phyloP scores from a whole-genome alignment of 257 asterid genomes.

The Echium plantagineum region DNA sequence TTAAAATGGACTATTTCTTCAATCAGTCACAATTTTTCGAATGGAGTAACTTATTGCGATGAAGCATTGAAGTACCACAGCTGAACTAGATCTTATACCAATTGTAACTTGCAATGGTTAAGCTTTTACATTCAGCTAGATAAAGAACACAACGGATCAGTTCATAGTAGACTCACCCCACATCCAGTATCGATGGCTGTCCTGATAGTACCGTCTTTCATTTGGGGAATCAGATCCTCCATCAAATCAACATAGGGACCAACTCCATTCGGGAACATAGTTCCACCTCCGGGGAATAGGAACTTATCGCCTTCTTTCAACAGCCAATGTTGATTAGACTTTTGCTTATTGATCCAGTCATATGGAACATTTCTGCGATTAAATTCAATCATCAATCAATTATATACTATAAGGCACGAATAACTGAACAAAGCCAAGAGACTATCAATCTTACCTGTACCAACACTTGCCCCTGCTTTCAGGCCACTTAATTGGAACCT shows the following conservation, averaged over 20 bases:
- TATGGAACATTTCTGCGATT: slow-evolving; percentile 24
- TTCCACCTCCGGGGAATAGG: slow-evolving; percentile 24
- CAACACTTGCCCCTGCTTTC: slow-evolving; percentile 78
- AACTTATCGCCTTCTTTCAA: slow-evolving; percentile 24
- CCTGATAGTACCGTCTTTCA: slow-evolving; percentile 23
- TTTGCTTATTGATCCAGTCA: slow-evolving; percentile 25
- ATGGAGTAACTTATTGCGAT: no score
- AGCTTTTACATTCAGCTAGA: no score
- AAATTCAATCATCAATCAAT: neutral
- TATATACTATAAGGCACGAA: neutral
- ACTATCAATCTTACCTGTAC: slow-evolving; percentile 52
- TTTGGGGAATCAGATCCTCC: slow-evolving; percentile 20
- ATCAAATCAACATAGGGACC: slow-evolving; percentile 20
- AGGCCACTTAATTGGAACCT: slow-evolving; percentile 71
- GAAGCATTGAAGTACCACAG: no score
- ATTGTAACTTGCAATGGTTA: no score
- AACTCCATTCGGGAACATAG: slow-evolving; percentile 24
- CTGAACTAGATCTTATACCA: no score
- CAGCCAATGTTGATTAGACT: slow-evolving; percentile 26
- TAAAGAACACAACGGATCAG: no score
- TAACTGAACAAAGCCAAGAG: neutral
- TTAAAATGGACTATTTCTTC: no score
- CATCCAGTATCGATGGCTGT: slow-evolving; percentile 28
- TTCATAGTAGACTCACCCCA: slow-evolving; percentile 13
- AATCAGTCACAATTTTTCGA: no score